These are phyloP conservation scores for Geosmithia putterillii DNA, from an alignment of 2,329 filamentous ascomycete species.

Conservation along the genomic window DNA sequence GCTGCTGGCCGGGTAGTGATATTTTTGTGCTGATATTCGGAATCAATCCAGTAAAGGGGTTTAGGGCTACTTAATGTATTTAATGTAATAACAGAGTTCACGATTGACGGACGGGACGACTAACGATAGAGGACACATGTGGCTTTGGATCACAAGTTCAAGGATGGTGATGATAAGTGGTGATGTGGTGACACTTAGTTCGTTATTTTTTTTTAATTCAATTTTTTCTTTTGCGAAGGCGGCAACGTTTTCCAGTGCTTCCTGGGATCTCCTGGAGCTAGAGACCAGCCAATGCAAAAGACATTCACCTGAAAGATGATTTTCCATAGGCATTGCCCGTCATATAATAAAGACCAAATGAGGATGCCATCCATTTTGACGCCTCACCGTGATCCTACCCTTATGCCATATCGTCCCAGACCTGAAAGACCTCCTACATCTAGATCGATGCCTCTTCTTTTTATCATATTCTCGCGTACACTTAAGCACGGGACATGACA, in stretches of 20 bases:
- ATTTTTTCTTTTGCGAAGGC: constrained; percentile 7
- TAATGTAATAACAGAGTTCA: no score
- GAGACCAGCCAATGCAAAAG: constrained; percentile 21
- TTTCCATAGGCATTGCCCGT: constrained; percentile 20
- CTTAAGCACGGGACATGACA: constrained; percentile 87
- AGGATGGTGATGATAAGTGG: no score
- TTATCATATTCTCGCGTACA: constrained; percentile 5
- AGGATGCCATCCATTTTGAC: constrained; percentile 32
- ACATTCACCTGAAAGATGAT: constrained; percentile 18
- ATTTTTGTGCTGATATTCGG: no score
- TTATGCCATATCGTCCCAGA: not conserved
- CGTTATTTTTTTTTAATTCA: not conserved
- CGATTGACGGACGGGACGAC: no score
- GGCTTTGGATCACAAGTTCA: no score
- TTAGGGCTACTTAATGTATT: no score
- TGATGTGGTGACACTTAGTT: not conserved
- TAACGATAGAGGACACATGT: no score
- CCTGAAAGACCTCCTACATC: not conserved
- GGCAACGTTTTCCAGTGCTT: constrained; percentile 21
- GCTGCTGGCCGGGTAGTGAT: no score
- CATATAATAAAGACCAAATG: constrained; percentile 30
- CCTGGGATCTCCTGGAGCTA: constrained; percentile 19
- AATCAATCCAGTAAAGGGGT: no score
- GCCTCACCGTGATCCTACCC: constrained; percentile 28
- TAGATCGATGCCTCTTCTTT: not conserved